Percentiles rank a stretch among this genome's conserved stretches.
Conservation (phyloP, 2,329 filamentous ascomycete species). For the Monosporascus ibericus region DNA sequence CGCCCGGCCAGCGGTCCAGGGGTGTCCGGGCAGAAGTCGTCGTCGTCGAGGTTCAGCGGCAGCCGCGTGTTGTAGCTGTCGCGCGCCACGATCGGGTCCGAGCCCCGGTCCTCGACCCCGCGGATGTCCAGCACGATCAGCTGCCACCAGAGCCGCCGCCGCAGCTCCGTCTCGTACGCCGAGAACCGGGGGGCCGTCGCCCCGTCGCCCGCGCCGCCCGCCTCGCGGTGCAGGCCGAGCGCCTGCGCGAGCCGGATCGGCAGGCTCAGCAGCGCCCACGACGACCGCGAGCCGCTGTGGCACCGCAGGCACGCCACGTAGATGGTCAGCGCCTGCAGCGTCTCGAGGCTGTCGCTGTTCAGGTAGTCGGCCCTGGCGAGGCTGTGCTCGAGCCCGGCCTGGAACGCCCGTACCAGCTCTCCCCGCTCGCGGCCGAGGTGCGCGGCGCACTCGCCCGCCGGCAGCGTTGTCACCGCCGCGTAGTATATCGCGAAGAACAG, state of each 20-base stretch:
- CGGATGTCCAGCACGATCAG: constrained; percentile 55
- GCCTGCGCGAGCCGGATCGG: constrained; percentile 38
- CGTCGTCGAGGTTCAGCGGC: constrained; percentile 50
- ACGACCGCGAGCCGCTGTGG: constrained; percentile 30
- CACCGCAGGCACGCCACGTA: constrained; percentile 36
- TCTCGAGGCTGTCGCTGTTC: constrained; percentile 31
- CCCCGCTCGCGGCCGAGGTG: constrained; percentile 29
- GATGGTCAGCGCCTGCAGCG: constrained; percentile 35
- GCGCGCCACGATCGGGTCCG: constrained; percentile 34
- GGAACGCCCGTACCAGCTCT: constrained; percentile 25
- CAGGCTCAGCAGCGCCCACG: constrained; percentile 36
- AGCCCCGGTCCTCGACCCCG: constrained; percentile 48
- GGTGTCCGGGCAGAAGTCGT: constrained; percentile 37
- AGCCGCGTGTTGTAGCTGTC: constrained; percentile 40
- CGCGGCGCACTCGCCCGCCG: constrained; percentile 22
- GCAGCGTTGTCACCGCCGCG: constrained; percentile 30
- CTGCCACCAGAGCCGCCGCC: constrained; percentile 57
- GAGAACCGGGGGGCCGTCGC: constrained; percentile 16
- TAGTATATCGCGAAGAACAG: constrained; percentile 39
- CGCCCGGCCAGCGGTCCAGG: constrained; percentile 27
- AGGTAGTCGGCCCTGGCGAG: constrained; percentile 38
- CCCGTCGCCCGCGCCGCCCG: constrained; percentile 15
- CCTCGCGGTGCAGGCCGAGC: constrained; percentile 36
- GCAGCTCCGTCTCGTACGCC: constrained; percentile 53
- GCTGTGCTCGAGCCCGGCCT: constrained; percentile 30